phyloP scores from a whole-genome alignment of 495 filamentous ascomycete genomes.

The Aspergillus biplanus region DNA sequence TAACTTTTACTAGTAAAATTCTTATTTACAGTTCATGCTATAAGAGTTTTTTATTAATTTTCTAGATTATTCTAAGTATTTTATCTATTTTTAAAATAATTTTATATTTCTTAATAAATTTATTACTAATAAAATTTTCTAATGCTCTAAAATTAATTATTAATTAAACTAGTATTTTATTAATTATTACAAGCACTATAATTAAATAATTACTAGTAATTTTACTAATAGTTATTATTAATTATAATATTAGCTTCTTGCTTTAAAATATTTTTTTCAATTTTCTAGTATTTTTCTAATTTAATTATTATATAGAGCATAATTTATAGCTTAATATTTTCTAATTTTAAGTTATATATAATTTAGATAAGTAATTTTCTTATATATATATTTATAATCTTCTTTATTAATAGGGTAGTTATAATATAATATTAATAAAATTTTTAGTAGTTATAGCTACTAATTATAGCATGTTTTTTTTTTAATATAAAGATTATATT shows the following conservation, averaged over 20 bases:
- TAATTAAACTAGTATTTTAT: too few species aligned
- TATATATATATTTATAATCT: neutral
- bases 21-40: neutral
- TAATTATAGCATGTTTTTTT: neutral
- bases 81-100: too few species aligned
- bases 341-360: neutral
- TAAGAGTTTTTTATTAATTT: neutral
- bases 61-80: neutral
- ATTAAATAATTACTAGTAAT: neutral
- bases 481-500: neutral
- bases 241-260: conserved; percentile 7
- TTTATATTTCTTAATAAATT: too few species aligned
- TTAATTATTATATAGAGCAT: neutral
- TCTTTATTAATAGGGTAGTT: neutral
- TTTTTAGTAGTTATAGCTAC: neutral
- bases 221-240: conserved; percentile 10
- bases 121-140: too few species aligned
- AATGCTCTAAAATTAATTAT: too few species aligned
- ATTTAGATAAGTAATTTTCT: neutral
- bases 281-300: neutral
- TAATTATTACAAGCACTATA: neutral
- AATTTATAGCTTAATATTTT: neutral
- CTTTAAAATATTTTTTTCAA: neutral
- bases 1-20: neutral
- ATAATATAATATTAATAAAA: neutral